A percentile compares a stretch with the other conserved stretches of the same genome.
These are phyloP conservation scores for Ophiostoma novo-ulmi DNA, from an alignment of 2,329 filamentous ascomycete species.

Conservation along the genomic window DNA sequence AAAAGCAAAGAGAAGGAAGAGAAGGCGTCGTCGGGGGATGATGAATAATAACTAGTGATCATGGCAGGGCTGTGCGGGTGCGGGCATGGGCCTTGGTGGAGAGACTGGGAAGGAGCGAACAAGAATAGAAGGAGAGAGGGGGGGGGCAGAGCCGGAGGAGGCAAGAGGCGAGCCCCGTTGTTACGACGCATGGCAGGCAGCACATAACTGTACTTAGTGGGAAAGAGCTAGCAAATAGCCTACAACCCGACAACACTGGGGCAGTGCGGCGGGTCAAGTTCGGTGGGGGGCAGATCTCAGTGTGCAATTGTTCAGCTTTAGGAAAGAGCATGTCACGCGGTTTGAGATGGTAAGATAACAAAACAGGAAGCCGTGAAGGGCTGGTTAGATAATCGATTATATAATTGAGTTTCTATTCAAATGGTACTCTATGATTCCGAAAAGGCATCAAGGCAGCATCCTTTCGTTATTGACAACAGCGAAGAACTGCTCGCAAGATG, in stretches of 20 bases:
- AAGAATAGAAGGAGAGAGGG: neutral
- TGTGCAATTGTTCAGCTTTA: neutral
- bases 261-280: neutral
- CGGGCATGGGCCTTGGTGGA: constrained; percentile 8
- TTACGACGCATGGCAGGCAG: constrained; percentile 10
- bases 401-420: neutral
- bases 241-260: neutral
- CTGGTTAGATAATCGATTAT: neutral
- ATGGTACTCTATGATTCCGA: neutral
- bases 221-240: neutral
- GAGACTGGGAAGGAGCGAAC: constrained; percentile 3
- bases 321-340: neutral
- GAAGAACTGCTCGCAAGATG: neutral
- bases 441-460: neutral
- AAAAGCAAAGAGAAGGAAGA: neutral
- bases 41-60: neutral
- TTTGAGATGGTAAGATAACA: neutral
- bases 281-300: neutral
- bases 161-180: constrained; percentile 2
- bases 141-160: constrained; percentile 1
- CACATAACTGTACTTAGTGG: neutral
- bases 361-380: neutral
- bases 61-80: constrained; percentile 5
- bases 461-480: neutral
- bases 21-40: constrained; percentile 1